phyloP scores from a whole-genome alignment of 75 land plant genomes.

The Gnetum montanum region DNA sequence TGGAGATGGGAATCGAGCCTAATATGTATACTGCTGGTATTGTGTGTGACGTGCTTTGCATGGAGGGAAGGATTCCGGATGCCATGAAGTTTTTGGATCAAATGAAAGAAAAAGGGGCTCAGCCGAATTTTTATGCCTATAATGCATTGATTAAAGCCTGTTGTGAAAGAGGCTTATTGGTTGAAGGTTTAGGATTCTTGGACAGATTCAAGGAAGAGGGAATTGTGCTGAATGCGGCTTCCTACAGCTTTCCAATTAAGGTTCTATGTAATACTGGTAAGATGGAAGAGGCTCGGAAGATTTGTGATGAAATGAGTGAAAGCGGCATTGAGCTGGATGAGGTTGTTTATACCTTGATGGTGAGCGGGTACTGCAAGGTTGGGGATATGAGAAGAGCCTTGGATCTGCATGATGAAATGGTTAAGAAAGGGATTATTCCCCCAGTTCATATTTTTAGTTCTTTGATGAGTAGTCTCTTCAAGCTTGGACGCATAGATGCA shows the following conservation, averaged over 20 bases:
- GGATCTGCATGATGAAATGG: conserved; percentile 42
- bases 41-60: conserved; percentile 36
- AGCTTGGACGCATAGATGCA: conserved; percentile 47
- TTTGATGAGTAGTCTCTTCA: conserved; percentile 52
- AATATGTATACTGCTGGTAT: conserved; percentile 23
- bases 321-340: conserved; percentile 29
- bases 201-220: conserved; percentile 12
- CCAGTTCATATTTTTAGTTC: conserved; percentile 43
- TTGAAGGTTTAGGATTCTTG: conserved; percentile 20
- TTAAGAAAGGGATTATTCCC: conserved; percentile 32
- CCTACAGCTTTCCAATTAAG: conserved; percentile 52
- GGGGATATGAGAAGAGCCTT: conserved; percentile 45
- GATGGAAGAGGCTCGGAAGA: conserved; percentile 32
- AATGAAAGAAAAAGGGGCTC: conserved; percentile 29
- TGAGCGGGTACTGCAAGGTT: conserved; percentile 24
- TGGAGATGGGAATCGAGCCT: conserved; percentile 11
- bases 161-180: conserved; percentile 20
- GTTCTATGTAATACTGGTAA: conserved; percentile 20
- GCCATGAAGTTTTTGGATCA: conserved; percentile 28
- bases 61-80: conserved; percentile 18
- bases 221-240: conserved; percentile 30
- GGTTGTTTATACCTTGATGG: conserved; percentile 46
- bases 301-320: conserved; percentile 50
- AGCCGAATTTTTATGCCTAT: conserved; percentile 37
- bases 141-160: conserved; percentile 31